phyloP scores from a whole-genome alignment of 352 stramenopile genomes.

The Thalassiosira delicatula region DNA sequence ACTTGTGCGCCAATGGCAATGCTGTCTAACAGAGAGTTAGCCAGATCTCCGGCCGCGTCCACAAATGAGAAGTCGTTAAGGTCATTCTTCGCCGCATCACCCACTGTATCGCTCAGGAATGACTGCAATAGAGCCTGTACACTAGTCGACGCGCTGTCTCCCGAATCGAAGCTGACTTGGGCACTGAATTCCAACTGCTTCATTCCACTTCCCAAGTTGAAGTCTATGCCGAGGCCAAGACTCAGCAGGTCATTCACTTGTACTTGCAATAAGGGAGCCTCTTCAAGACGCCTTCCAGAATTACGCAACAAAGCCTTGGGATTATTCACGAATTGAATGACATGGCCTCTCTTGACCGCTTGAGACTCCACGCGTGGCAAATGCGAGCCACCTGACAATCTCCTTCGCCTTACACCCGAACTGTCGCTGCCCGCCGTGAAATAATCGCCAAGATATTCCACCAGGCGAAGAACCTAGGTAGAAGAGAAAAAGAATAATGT shows the following conservation, averaged over 20 bases:
- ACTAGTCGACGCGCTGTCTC: neutral
- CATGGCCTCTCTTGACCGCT: neutral
- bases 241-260: neutral
- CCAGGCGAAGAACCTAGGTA: no score
- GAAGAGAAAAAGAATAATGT: no score
- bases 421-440: no score
- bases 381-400: neutral
- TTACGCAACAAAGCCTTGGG: no score
- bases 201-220: conserved; percentile 3
- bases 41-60: conserved; percentile 16
- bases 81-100: neutral
- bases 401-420: no score
- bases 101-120: neutral
- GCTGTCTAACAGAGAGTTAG: conserved; percentile 28
- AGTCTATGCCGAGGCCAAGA: neutral
- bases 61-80: conserved; percentile 30
- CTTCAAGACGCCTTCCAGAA: neutral
- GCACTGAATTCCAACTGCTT: neutral
- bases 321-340: neutral
- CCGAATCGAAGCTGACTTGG: neutral
- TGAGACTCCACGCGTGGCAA: neutral
- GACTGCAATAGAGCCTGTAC: neutral
- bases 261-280: neutral
- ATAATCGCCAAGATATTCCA: no score
- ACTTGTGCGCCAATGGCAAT: conserved; percentile 41